Evolutionary conservation across 2,329 filamentous ascomycete genomes (phyloP), one percentile per base, ranked within the genome.

Genomic region (Colletotrichum karsti): DNA sequence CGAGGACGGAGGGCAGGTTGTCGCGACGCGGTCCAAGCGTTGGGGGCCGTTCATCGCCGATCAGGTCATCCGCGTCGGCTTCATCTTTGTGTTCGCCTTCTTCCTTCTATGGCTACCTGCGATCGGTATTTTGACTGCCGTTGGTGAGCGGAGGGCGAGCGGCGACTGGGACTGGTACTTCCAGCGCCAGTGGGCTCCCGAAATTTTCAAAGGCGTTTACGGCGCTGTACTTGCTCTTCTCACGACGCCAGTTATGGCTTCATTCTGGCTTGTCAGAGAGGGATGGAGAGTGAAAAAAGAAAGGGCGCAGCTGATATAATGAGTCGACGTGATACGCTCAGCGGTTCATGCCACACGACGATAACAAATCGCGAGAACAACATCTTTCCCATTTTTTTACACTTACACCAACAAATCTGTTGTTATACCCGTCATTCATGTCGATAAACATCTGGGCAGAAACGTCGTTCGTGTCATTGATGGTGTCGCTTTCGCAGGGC

Each of bases 221-320:
- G 85, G 84, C 12, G 85, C 79, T 7, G 68, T 83, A 42, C 75
- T 87, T 28, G 83, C 81, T 7, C 69, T 86, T 50, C 57, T 86
- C 44, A 82, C 81, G 42, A 85, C 84, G 50, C 85, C 85, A 1
- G 70, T 78, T 8, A 83, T 86, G 76, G 83, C 82, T 37, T 71
- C 79, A 20, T 85, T 86, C 67, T 88, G 85, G 86, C 76, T 88
- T 39, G 74, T 82, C 53, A 80, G 83, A 63, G 84, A 81, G 9
- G 85, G 84, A 0, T 87, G 83, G 84, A 62, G 72, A 84, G 24
- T 64, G 35, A 64, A n/a, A 20, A 39, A 35, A 37, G 64, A 26
- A 22, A 53, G 26, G 4, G 13, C 28, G 2, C 5, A n/a, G 35
- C 15, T 46, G 44, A 51, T 13, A n/a, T 59, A 54, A 59, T 42